phyloP scores from a whole-genome alignment of 768 basidiomycete species.

The Cubamyces lactineus region DNA sequence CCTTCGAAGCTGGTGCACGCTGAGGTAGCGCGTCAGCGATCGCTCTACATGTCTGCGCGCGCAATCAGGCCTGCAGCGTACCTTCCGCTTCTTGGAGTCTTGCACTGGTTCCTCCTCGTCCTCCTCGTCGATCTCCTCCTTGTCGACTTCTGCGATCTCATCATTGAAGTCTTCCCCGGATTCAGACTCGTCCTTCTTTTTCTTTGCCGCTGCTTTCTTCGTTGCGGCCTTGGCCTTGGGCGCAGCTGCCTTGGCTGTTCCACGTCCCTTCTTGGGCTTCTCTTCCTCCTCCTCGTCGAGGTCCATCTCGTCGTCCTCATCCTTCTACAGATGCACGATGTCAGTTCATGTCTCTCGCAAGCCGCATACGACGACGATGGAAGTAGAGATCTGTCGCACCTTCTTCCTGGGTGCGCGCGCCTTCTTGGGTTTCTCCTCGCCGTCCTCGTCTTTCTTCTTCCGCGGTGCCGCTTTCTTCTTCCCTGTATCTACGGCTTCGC shows the following conservation, averaged over 20 bases:
- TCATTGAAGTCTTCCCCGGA: conserved; percentile 53
- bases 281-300: conserved; percentile 48
- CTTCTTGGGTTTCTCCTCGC: conserved; percentile 35
- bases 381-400: conserved; percentile 18
- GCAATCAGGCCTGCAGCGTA: conserved; percentile 34
- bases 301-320: conserved; percentile 33
- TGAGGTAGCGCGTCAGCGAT: neutral
- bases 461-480: conserved; percentile 32
- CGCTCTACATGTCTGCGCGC: too few relatives aligned
- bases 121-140: conserved; percentile 48
- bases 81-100: conserved; percentile 72
- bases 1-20: conserved; percentile 30
- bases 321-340: conserved; percentile 18
- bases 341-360: neutral
- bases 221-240: conserved; percentile 49
- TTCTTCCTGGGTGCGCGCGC: conserved; percentile 35
- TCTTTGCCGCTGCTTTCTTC: conserved; percentile 48
- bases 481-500: conserved; percentile 32
- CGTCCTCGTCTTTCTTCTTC: conserved; percentile 34
- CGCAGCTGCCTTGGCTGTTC: conserved; percentile 37
- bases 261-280: conserved; percentile 58
- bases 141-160: conserved; percentile 45
- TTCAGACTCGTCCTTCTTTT: conserved; percentile 45
- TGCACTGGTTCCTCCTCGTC: conserved; percentile 48
- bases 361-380: neutral